These are phyloP conservation scores for Taiwanofungus camphoratus DNA, from an alignment of 1,284 basidiomycete genomes.

Conservation along the genomic window DNA sequence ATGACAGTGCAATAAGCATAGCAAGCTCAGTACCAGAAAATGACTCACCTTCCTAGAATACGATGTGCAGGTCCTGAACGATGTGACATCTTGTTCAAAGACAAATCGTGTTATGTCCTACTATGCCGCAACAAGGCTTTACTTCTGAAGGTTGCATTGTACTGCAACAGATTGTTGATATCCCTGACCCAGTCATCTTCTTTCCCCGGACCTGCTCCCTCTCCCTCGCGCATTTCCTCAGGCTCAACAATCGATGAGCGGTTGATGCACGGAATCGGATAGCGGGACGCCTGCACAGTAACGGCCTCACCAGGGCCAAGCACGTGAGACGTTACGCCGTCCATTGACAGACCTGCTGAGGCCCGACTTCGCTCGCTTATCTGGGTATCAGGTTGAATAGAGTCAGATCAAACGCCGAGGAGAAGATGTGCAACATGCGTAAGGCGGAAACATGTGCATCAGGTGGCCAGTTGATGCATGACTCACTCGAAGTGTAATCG, in stretches of 20 bases:
- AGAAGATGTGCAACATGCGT: too few relatives aligned
- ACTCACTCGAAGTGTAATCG: constrained; percentile 76
- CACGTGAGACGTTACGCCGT: constrained; percentile 80
- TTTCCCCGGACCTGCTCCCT: constrained; percentile 55
- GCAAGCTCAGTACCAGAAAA: too few relatives aligned
- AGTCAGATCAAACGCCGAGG: too few relatives aligned
- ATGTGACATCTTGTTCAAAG: too few relatives aligned
- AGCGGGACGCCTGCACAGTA: constrained; percentile 79
- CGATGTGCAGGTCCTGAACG: too few relatives aligned
- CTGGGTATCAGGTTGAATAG: too few relatives aligned
- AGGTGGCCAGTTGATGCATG: neutral
- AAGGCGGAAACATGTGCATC: too few relatives aligned
- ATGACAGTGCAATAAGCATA: too few relatives aligned
- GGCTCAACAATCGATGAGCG: constrained; percentile 65
- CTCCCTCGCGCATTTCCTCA: constrained; percentile 20
- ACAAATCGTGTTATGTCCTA: too few relatives aligned
- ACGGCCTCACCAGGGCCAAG: constrained; percentile 83
- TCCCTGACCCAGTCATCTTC: constrained; percentile 96
- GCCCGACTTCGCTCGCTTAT: constrained; percentile 83
- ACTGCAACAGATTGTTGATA: constrained; percentile 90
- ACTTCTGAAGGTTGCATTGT: constrained; percentile 88
- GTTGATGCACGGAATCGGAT: constrained; percentile 91
- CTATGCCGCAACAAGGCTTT: constrained; percentile 72
- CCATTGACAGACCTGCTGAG: constrained; percentile 87
- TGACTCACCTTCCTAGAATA: too few relatives aligned